These are phyloP conservation scores for Botryosphaeria agaves DNA, from an alignment of 2,329 filamentous ascomycete species.

Conservation along the genomic window DNA sequence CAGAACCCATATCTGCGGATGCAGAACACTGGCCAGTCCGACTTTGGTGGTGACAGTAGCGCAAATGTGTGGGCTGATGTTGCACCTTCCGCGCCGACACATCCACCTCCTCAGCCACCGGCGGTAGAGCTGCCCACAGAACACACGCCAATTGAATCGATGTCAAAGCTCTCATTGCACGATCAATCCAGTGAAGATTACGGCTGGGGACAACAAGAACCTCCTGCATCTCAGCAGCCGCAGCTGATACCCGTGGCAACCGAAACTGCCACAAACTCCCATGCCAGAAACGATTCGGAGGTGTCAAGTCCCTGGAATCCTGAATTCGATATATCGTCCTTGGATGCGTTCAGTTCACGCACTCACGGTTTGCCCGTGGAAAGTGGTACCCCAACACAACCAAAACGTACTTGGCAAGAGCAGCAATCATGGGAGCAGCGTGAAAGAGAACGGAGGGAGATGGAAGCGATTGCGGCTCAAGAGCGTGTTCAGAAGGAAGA, in stretches of 20 bases:
- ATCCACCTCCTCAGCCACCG: slow-evolving; percentile 5
- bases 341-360: slow-evolving; percentile 12
- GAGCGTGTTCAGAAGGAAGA: slow-evolving; percentile 9
- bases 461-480: slow-evolving; percentile 8
- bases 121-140: slow-evolving; percentile 24
- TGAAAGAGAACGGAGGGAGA: slow-evolving; percentile 10
- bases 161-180: slow-evolving; percentile 19
- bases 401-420: slow-evolving; percentile 12
- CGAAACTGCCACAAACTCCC: slow-evolving; percentile 9
- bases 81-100: slow-evolving; percentile 7
- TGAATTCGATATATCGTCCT: slow-evolving; percentile 11
- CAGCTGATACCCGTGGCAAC: slow-evolving; percentile 13
- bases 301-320: slow-evolving; percentile 13
- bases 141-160: slow-evolving; percentile 21
- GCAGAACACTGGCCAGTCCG: slow-evolving; percentile 18
- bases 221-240: slow-evolving; percentile 11
- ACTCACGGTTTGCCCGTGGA: slow-evolving; percentile 9
- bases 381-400: slow-evolving; percentile 4
- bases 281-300: slow-evolving; percentile 9
- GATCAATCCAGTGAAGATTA: slow-evolving; percentile 4
- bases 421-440: slow-evolving; percentile 14
- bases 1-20: slow-evolving; percentile 27
- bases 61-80: slow-evolving; percentile 20
- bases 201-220: slow-evolving; percentile 8
- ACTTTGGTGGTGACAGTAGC: slow-evolving; percentile 18